These are phyloP conservation scores for Talaromyces marneffei DNA, from an alignment of 2,329 filamentous ascomycete genomes.

Conservation along the genomic window DNA sequence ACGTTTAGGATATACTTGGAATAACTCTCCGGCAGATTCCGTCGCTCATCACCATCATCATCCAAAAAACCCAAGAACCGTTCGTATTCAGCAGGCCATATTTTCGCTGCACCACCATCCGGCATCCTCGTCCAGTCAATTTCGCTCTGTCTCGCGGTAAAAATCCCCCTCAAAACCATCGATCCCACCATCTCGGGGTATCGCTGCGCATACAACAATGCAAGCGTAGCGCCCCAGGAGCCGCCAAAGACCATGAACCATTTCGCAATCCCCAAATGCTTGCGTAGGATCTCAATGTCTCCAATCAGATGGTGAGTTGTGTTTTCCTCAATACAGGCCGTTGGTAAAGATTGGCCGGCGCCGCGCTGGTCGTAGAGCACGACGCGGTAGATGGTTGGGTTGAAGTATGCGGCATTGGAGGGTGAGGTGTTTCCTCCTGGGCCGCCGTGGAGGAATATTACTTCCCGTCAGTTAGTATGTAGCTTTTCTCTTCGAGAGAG, in stretches of 20 bases:
- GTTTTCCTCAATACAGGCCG: conserved; percentile 39
- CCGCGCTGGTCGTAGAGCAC: conserved; percentile 47
- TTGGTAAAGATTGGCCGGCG: conserved; percentile 40
- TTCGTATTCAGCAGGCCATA: not conserved
- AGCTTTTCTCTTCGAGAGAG: not conserved
- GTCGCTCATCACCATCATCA: not conserved
- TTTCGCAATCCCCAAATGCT: conserved; percentile 38
- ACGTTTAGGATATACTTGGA: not conserved
- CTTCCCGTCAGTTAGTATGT: conserved; percentile 8
- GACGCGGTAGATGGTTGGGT: conserved; percentile 41
- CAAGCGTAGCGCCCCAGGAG: conserved; percentile 45
- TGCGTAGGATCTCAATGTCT: conserved; percentile 43
- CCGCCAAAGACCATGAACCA: conserved; percentile 46
- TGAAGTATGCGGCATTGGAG: conserved; percentile 38
- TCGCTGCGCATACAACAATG: conserved; percentile 41
- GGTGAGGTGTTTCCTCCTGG: conserved; percentile 36
- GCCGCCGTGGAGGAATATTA: conserved; percentile 43
- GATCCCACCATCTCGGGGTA: conserved; percentile 36
- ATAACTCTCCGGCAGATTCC: not conserved
- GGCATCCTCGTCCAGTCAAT: not conserved
- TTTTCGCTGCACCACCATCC: not conserved
- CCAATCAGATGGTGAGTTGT: conserved; percentile 41
- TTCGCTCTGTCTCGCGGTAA: conserved; percentile 17
- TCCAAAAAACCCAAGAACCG: not conserved
- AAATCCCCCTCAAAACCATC: conserved; percentile 42